These are phyloP conservation scores for Lipomyces starkeyi DNA, from an alignment of 805 yeast genomes.

Conservation along the genomic window DNA sequence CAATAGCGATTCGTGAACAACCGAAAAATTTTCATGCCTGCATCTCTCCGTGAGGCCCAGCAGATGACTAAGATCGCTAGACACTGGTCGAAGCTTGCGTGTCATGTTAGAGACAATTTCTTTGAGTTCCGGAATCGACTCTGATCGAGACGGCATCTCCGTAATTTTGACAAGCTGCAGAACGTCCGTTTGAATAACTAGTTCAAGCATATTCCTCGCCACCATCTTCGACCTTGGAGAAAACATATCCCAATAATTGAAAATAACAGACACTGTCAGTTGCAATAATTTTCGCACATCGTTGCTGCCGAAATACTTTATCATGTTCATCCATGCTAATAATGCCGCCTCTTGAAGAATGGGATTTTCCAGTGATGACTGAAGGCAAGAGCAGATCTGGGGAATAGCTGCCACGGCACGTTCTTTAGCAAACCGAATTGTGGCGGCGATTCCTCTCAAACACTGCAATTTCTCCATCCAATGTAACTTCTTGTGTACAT, in stretches of 20 bases:
- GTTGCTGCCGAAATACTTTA: slow-evolving; percentile 59
- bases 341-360: slow-evolving; percentile 67
- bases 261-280: slow-evolving; percentile 70
- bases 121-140: slow-evolving; percentile 24
- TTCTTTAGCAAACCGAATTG: slow-evolving; percentile 60
- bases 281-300: slow-evolving; percentile 73
- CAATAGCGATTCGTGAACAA: slow-evolving; percentile 62
- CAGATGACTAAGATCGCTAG: slow-evolving; percentile 20
- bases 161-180: slow-evolving; percentile 40
- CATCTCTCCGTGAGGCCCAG: slow-evolving; percentile 58
- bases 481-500: slow-evolving; percentile 71
- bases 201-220: slow-evolving; percentile 58
- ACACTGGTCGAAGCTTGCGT: slow-evolving; percentile 1
- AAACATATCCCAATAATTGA: slow-evolving; percentile 68
- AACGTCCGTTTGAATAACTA: slow-evolving; percentile 40
- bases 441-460: slow-evolving; percentile 71
- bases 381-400: slow-evolving; percentile 84
- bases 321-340: slow-evolving; percentile 67
- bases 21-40: slow-evolving; percentile 67
- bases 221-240: slow-evolving; percentile 54
- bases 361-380: slow-evolving; percentile 70
- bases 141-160: slow-evolving; percentile 37
- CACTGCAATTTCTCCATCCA: slow-evolving; percentile 73
- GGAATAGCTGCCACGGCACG: slow-evolving; percentile 74
- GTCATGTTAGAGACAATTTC: slow-evolving; percentile 10